These are phyloP conservation scores for Acanthamoeba lenticulata DNA, from an alignment of 208 protist species.

Conservation along the genomic window DNA sequence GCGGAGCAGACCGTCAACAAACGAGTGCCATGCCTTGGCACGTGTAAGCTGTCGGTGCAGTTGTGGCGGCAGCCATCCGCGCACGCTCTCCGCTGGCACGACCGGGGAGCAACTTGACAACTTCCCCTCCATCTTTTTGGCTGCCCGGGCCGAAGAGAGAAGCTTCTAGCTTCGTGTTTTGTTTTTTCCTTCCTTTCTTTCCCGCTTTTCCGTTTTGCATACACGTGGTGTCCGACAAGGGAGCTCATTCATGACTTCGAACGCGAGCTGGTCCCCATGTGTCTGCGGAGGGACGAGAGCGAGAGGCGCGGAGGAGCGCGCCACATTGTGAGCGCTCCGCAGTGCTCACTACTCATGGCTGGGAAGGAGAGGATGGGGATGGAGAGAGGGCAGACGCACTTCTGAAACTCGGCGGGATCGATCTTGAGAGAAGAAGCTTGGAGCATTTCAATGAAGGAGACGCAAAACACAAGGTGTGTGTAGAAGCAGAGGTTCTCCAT, in stretches of 20 bases:
- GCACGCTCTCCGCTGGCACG: not conserved
- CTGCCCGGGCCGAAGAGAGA: too few relatives aligned
- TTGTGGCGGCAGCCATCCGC: not conserved
- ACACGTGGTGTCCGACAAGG: too few relatives aligned
- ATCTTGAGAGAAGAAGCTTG: conserved; percentile 63
- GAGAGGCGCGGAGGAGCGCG: too few relatives aligned
- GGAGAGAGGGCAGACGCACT: not conserved
- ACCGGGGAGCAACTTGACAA: too few relatives aligned
- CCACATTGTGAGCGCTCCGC: too few relatives aligned
- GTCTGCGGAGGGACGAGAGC: not conserved
- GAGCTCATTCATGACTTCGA: too few relatives aligned
- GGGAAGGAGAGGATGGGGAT: not conserved
- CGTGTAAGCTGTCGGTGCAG: not conserved
- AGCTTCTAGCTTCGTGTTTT: too few relatives aligned
- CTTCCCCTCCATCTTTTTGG: not conserved
- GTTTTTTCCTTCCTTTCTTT: too few relatives aligned
- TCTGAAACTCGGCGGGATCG: conserved; percentile 9
- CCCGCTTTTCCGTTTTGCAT: too few relatives aligned
- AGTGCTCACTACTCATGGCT: too few relatives aligned
- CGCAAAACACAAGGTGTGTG: conserved; percentile 63
- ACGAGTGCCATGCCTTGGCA: not conserved
- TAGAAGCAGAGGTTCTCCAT: conserved; percentile 69
- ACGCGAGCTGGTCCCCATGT: not conserved
- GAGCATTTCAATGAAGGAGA: conserved; percentile 65
- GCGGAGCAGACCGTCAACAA: not conserved